Evolutionary conservation across 1,284 basidiomycete species (phyloP).

Genomic region (Apiotrichum veenhuisii): DNA sequence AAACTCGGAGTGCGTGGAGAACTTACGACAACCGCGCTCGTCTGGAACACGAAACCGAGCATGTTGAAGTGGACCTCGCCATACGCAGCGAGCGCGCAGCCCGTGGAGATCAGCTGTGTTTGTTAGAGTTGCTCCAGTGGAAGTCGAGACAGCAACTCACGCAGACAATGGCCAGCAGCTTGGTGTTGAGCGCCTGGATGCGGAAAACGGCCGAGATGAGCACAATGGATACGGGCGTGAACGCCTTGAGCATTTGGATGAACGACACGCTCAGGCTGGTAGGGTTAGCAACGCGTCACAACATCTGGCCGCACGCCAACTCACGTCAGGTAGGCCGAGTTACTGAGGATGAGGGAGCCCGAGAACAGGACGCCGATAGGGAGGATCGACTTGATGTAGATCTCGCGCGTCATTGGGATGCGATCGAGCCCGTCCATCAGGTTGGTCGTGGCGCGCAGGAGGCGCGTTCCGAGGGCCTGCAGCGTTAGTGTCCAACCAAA

Average conservation of each 20-base stretch:
- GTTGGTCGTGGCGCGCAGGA: conserved; percentile 77
- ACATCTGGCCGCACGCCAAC: conserved; percentile 2
- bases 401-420: conserved; percentile 73
- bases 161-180: conserved; percentile 71
- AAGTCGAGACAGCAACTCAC: conserved; percentile 45
- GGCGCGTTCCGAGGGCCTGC: conserved; percentile 80
- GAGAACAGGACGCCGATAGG: conserved; percentile 92
- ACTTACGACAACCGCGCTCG: conserved; percentile 62
- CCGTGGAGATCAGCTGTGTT: conserved; percentile 76
- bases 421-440: conserved; percentile 82
- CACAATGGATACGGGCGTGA: conserved; percentile 88
- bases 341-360: conserved; percentile 84
- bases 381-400: conserved; percentile 80
- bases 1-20: no score
- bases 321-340: conserved; percentile 77
- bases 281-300: background rate
- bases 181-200: conserved; percentile 76
- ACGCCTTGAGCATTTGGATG: conserved; percentile 99
- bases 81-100: conserved; percentile 72
- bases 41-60: conserved; percentile 78
- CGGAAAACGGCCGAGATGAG: conserved; percentile 85
- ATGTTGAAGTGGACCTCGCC: conserved; percentile 84
- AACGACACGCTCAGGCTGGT: conserved; percentile 84
- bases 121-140: conserved; percentile 44
- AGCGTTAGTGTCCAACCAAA: conserved; percentile 5